Base-by-base conservation (phyloP, 208 protist species). In the Leishmania martiniquensis region DNA sequence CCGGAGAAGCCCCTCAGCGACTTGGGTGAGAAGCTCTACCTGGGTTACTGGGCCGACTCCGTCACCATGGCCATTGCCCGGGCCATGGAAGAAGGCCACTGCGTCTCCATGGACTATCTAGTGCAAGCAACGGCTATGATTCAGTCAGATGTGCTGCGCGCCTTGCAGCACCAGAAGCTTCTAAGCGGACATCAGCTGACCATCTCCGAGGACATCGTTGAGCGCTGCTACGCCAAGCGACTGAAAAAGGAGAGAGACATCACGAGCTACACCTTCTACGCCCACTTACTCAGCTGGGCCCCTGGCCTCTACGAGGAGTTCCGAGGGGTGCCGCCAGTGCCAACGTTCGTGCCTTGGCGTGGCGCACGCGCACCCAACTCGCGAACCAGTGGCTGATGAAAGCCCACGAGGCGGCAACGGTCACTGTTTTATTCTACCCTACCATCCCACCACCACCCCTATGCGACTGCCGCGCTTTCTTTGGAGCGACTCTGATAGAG, bases 1-100 rank as follows among this genome's bases (percentile, higher is more conserved):
- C 99, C 99, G 7, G 99, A 99, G 85, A 99, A 98, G 84, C 99
- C 99, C 22, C 96, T 99, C 25, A 99, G 98, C 65, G 99, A 99
- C 86, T 85, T 99, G 39, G 99, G 99, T 12, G 87, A 97, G 76
- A 91, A 99, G 29, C 89, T 95, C 29, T 99, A 98, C 82, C 78
- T 95, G 10, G 85, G 91, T 29, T 99, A 98, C 89, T 99, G 98
- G 98, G 89, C 90, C 13, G 95, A 95, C 68, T 87, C 96, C 2
- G 80, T 99, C 10, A 86, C 99, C 62, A 82, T 89, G 51, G 85
- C 89, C 6, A 63, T 96, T 49, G 87, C 90, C 4, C 88, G 88
- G n/a, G 91, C 91, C 6, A 84, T 86, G 59, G 90, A 96, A 66
- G 92, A 97, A 63, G 87, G 91, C 51, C 91, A 95, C 80, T 91